Evolutionary conservation across 2,329 filamentous ascomycete species (phyloP).

Genomic region (Nemania diffusa): DNA sequence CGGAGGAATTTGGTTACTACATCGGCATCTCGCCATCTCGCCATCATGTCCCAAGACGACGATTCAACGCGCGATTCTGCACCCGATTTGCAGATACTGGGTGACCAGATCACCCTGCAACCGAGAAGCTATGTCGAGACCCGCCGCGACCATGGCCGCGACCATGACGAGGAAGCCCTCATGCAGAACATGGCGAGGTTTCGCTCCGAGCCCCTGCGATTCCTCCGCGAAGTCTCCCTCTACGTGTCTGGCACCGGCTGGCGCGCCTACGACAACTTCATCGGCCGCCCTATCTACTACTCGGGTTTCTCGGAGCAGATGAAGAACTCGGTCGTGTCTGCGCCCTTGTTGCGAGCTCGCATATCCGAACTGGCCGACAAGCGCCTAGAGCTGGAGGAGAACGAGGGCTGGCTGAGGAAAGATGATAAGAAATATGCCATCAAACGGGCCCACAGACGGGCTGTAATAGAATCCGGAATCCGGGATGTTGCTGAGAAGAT

Average conservation of each 20-base stretch:
- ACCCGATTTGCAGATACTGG: slow-evolving; percentile 81
- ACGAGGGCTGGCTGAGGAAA: slow-evolving; percentile 73
- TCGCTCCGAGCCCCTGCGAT: slow-evolving; percentile 75
- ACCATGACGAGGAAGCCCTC: slow-evolving; percentile 74
- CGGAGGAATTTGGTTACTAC: slow-evolving; percentile 11
- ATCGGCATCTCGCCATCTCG: slow-evolving; percentile 8
- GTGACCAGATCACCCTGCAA: slow-evolving; percentile 78
- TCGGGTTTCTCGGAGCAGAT: slow-evolving; percentile 91
- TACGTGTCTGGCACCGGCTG: slow-evolving; percentile 94
- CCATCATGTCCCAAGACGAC: slow-evolving; percentile 54
- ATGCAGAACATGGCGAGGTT: slow-evolving; percentile 90
- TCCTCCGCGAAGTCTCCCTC: slow-evolving; percentile 91
- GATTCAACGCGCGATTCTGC: slow-evolving; percentile 63
- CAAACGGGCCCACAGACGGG: slow-evolving; percentile 65
- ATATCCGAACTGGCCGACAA: slow-evolving; percentile 81
- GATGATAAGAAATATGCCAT: slow-evolving; percentile 64
- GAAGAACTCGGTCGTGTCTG: slow-evolving; percentile 79
- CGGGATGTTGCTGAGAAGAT: slow-evolving; percentile 85
- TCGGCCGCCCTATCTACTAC: slow-evolving; percentile 95
- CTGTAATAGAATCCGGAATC: slow-evolving; percentile 77
- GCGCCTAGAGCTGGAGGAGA: slow-evolving; percentile 79
- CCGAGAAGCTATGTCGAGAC: slow-evolving; percentile 73
- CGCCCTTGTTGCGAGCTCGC: slow-evolving; percentile 77
- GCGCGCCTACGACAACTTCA: slow-evolving; percentile 90
- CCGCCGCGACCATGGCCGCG: slow-evolving; percentile 61